phyloP scores from a whole-genome alignment of 164 flowering plant genomes.

The Vitis cinerea region DNA sequence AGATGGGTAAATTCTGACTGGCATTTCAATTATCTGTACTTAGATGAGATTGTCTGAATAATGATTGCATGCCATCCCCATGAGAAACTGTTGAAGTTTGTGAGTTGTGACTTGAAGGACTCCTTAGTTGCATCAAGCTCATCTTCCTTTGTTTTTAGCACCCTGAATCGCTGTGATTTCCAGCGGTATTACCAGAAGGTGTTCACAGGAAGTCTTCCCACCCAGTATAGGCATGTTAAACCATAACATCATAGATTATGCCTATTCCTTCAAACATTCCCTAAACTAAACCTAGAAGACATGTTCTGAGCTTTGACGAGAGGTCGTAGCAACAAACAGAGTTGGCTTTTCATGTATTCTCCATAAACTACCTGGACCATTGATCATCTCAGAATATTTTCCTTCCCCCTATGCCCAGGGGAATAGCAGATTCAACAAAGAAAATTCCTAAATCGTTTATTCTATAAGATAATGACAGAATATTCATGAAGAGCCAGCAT shows the following conservation, averaged over 20 bases:
- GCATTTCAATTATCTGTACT: too few relatives aligned
- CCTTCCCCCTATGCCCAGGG: too few relatives aligned
- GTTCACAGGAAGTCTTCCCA: neutral
- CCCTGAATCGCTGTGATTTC: neutral
- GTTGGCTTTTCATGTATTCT: neutral
- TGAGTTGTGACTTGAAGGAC: too few relatives aligned
- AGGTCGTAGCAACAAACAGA: too few relatives aligned
- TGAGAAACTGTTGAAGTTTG: too few relatives aligned
- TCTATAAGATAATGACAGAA: too few relatives aligned
- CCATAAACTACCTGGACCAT: neutral
- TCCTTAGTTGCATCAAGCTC: neutral
- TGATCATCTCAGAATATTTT: too few relatives aligned
- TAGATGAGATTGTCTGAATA: too few relatives aligned
- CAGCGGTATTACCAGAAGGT: neutral
- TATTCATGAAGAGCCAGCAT: too few relatives aligned
- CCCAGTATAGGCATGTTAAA: neutral
- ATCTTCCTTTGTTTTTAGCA: neutral
- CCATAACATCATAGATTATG: neutral
- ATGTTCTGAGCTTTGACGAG: neutral
- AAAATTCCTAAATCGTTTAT: too few relatives aligned
- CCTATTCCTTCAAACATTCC: neutral
- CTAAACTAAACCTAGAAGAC: neutral
- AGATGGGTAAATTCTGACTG: constrained; percentile 67
- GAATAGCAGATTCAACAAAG: too few relatives aligned
- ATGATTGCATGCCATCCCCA: too few relatives aligned